phyloP scores from a whole-genome alignment of 2,329 filamentous ascomycete genomes.

The Paracoccidioides brasiliensis region DNA sequence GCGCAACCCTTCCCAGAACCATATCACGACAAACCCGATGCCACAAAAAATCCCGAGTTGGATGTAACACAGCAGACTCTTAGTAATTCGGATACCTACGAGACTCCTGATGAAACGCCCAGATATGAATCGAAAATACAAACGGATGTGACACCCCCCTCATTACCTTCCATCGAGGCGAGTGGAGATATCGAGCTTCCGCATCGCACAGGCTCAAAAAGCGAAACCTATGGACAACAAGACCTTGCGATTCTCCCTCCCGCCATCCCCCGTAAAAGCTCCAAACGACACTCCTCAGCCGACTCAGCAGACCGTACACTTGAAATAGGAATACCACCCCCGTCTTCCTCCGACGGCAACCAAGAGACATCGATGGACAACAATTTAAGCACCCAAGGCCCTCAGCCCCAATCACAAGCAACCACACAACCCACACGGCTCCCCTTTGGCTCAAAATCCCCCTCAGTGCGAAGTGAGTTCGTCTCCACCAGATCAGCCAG shows the following conservation, averaged over 20 bases:
- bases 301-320: slow-evolving; percentile 10
- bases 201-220: slow-evolving; percentile 49
- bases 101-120: slow-evolving; percentile 14
- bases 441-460: slow-evolving; percentile 29
- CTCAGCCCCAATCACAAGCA: slow-evolving; percentile 2
- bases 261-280: slow-evolving; percentile 59
- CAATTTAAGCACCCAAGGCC: slow-evolving; percentile 9
- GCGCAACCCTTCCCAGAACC: slow-evolving; percentile 52
- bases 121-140: slow-evolving; percentile 7
- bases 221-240: slow-evolving; percentile 34
- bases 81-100: neutral
- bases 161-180: slow-evolving; percentile 47
- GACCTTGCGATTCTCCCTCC: slow-evolving; percentile 34
- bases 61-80: slow-evolving; percentile 11
- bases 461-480: slow-evolving; percentile 24
- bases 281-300: slow-evolving; percentile 37
- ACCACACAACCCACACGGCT: slow-evolving; percentile 23
- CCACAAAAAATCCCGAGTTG: slow-evolving; percentile 11
- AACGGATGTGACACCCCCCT: slow-evolving; percentile 28
- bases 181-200: slow-evolving; percentile 50
- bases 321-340: slow-evolving; percentile 8
- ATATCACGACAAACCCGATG: slow-evolving; percentile 43
- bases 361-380: neutral
- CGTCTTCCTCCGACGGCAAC: slow-evolving; percentile 12
- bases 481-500: slow-evolving; percentile 27